Conservation (phyloP, 2,329 filamentous ascomycete species). For the Fusarium avenaceum region DNA sequence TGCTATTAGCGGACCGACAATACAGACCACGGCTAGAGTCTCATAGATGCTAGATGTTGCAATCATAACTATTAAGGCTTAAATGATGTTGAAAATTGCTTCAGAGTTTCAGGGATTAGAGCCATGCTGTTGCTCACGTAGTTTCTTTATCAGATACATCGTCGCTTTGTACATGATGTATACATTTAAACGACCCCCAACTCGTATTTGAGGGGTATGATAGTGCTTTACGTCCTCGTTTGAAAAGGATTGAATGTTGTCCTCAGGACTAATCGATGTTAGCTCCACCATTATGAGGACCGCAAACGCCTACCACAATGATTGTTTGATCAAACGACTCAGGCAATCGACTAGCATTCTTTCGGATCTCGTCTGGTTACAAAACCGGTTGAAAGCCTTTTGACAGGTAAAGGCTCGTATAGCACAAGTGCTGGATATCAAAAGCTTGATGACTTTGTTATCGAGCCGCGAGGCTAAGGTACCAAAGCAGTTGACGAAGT, state of each 20-base stretch:
- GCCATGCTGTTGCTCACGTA: no score
- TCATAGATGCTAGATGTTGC: no score
- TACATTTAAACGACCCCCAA: constrained; percentile 10
- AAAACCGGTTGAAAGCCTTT: background rate
- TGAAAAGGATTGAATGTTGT: constrained; percentile 16
- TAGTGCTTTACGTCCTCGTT: constrained; percentile 25
- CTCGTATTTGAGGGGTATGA: accelerated
- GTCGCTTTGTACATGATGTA: constrained; percentile 8
- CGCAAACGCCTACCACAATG: background rate
- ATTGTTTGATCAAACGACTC: background rate
- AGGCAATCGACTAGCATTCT: accelerated
- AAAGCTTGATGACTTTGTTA: constrained; percentile 14
- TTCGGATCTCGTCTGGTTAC: background rate
- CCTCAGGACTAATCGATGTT: no score
- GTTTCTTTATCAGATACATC: no score
- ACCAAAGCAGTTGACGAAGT: background rate
- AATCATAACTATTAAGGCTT: no score
- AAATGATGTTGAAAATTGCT: no score
- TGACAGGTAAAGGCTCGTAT: background rate
- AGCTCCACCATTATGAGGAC: no score
- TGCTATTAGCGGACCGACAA: no score
- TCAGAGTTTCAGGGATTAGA: no score
- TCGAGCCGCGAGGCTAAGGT: constrained; percentile 14
- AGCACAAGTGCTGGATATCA: background rate
- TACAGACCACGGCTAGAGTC: no score